A percentile compares a stretch with the other conserved stretches of the same genome.
phyloP scores from a whole-genome alignment of 768 basidiomycete species.

The Sarcodon aspratus region DNA sequence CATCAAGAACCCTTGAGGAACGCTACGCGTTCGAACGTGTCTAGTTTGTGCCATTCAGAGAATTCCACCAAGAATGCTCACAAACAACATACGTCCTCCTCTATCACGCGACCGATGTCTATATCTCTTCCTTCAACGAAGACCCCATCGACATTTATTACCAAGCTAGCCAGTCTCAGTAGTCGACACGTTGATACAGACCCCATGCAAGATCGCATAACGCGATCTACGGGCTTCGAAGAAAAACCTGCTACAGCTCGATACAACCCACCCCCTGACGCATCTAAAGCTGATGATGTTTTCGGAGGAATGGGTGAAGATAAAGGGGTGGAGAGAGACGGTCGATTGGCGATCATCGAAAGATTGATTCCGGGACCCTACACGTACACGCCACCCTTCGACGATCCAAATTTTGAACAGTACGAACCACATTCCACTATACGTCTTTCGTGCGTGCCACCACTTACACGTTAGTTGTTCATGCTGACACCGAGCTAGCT shows the following conservation, averaged over 20 bases:
- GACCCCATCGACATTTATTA: slow-evolving; percentile 41
- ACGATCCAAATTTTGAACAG: slow-evolving; percentile 67
- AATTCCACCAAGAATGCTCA: not conserved
- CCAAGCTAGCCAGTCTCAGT: slow-evolving; percentile 32
- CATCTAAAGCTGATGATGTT: not conserved
- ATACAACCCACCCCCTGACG: not conserved
- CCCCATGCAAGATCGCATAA: slow-evolving; percentile 1
- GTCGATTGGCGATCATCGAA: slow-evolving; percentile 61
- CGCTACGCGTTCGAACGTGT: not conserved
- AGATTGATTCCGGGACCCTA: slow-evolving; percentile 68
- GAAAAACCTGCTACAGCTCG: slow-evolving; percentile 3
- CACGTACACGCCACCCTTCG: slow-evolving; percentile 56
- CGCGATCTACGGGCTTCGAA: slow-evolving; percentile 13
- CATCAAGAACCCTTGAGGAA: slow-evolving; percentile 4
- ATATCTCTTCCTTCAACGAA: slow-evolving; percentile 16
- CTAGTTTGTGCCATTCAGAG: not conserved
- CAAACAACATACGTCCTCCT: not conserved
- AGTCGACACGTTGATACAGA: slow-evolving; percentile 2
- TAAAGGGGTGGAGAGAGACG: slow-evolving; percentile 30
- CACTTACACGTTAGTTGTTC: slow-evolving; percentile 1
- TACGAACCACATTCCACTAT: slow-evolving; percentile 92
- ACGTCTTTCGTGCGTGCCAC: slow-evolving; percentile 53
- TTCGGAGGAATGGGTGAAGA: not conserved
- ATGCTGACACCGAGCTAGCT: slow-evolving; percentile 28
- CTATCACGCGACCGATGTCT: not conserved